Base-by-base conservation (phyloP, 164 flowering plant genomes). In the Platanus orientalis region DNA sequence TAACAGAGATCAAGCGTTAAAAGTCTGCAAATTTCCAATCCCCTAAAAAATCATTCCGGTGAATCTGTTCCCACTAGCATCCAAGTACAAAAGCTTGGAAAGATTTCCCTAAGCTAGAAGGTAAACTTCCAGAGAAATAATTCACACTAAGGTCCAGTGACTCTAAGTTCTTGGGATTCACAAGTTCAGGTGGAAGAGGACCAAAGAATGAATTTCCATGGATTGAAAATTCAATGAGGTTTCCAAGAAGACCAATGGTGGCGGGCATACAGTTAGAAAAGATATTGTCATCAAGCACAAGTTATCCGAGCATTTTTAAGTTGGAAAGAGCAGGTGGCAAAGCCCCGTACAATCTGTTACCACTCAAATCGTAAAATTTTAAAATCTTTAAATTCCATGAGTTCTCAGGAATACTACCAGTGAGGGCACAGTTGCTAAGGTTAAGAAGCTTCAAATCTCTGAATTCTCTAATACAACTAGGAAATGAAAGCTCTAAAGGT, bases 261-360 rank as follows among this genome's bases (percentile, higher is more conserved):
- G 83, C 69, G 20, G 87, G 85, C 61, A 85, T 54, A 63, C 36
- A 69, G 5, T 85, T 87, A 16, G 79, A 78, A 32, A 85, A 73
- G 59, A 45, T 66, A 57, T 83, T 85, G 60, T 66, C 66, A 61
- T 83, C 87, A 47, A 84, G 81, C 59, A 83, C 70, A 14, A 84
- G 72, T 60, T 57, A 61, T 70, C 71, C 73, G 36, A 85, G 79
- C 65, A 49, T 44, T 61, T 69, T 75, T 61, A 85, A 73, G 48
- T 76, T 75, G 16, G 81, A 71, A 10, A 81, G 32, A 2, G 50
- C 47, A 1, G 68, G 60, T 66, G 84, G 79, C 28, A 85, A 69
- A n/a, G 47, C 24, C 23, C 90, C 87, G 36, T n/a, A n/a, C 50
- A 85, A 62, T 26, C 52, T 57, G 67, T 85, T 85, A 32, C 60